A percentile compares a stretch with the other conserved stretches of the same genome.
phyloP scores from a whole-genome alignment of 2,329 filamentous ascomycete species.

The Fusarium sp. region DNA sequence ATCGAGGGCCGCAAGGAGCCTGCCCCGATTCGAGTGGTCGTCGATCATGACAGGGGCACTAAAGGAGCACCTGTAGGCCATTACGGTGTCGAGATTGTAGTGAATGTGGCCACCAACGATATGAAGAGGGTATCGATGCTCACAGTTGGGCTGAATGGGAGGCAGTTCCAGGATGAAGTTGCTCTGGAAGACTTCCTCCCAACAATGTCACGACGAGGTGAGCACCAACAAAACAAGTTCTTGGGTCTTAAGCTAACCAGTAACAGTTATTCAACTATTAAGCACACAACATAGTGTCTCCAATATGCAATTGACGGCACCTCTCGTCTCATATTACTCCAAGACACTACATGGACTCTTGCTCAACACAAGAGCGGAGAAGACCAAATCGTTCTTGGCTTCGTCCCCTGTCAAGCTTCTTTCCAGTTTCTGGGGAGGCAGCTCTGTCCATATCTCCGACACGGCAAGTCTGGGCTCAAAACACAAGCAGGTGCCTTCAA shows the following conservation, averaged over 20 bases:
- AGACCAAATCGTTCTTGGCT: constrained; percentile 75
- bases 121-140: constrained; percentile 62
- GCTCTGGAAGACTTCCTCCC: constrained; percentile 78
- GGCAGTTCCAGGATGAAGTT: constrained; percentile 79
- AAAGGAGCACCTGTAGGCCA: constrained; percentile 74
- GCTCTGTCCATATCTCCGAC: constrained; percentile 58
- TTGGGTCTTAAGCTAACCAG: constrained; percentile 49
- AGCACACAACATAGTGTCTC: constrained; percentile 75
- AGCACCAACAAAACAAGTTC: constrained; percentile 45
- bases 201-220: constrained; percentile 79
- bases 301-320: constrained; percentile 72
- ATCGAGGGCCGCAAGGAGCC: constrained; percentile 74
- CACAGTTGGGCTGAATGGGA: constrained; percentile 74
- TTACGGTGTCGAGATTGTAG: constrained; percentile 77
- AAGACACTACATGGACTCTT: constrained; percentile 79
- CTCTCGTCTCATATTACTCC: constrained; percentile 81
- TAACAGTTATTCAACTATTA: constrained; percentile 76
- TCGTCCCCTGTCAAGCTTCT: constrained; percentile 93
- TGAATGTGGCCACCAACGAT: constrained; percentile 70
- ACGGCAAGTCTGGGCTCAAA: constrained; percentile 50
- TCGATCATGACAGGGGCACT: constrained; percentile 76
- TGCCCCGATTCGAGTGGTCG: constrained; percentile 76
- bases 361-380: constrained; percentile 71
- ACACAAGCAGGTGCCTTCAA: constrained; percentile 56
- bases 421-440: constrained; percentile 80